Conservation (phyloP, 1,284 basidiomycete species). For the Ustilago tritici region DNA sequence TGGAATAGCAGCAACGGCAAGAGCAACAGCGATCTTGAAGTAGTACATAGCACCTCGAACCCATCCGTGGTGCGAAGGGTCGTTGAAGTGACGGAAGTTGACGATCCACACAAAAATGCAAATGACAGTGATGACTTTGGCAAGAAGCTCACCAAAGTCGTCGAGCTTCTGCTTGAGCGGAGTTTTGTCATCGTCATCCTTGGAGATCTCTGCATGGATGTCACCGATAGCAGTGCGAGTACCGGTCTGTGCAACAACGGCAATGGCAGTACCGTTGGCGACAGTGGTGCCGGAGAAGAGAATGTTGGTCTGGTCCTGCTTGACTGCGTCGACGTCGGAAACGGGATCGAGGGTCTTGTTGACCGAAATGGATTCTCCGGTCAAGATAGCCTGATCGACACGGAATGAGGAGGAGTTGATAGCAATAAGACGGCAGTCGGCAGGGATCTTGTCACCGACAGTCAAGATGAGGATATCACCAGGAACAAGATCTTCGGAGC, state of each 20-base stretch:
- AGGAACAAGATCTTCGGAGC: conserved; percentile 63
- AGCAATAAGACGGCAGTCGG: conserved; percentile 65
- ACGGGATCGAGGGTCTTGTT: conserved; percentile 63
- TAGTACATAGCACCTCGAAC: conserved; percentile 68
- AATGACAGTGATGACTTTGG: conserved; percentile 68
- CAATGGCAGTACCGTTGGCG: conserved; percentile 62
- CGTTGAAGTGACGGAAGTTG: conserved; percentile 68
- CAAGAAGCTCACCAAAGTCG: conserved; percentile 68
- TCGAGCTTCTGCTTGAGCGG: conserved; percentile 69
- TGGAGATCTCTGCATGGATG: conserved; percentile 66
- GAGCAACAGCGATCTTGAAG: conserved; percentile 69
- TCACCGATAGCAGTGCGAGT: conserved; percentile 66
- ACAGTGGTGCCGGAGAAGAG: conserved; percentile 68
- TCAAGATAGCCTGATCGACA: conserved; percentile 68
- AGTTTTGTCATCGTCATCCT: conserved; percentile 66
- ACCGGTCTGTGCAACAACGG: conserved; percentile 64
- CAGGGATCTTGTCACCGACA: conserved; percentile 69
- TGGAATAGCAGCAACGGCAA: conserved; percentile 69
- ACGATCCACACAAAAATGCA: conserved; percentile 69
- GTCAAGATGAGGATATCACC: conserved; percentile 66
- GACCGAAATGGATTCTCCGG: conserved; percentile 66
- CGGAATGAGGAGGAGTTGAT: conserved; percentile 64
- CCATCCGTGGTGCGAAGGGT: conserved; percentile 67
- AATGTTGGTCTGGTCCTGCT: conserved; percentile 69
- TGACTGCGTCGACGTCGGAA: conserved; percentile 60